Percentiles rank a stretch among this genome's conserved stretches.
Evolutionary conservation across 2,329 filamentous ascomycete species (phyloP).

Genomic region (Xylariaceae sp.): DNA sequence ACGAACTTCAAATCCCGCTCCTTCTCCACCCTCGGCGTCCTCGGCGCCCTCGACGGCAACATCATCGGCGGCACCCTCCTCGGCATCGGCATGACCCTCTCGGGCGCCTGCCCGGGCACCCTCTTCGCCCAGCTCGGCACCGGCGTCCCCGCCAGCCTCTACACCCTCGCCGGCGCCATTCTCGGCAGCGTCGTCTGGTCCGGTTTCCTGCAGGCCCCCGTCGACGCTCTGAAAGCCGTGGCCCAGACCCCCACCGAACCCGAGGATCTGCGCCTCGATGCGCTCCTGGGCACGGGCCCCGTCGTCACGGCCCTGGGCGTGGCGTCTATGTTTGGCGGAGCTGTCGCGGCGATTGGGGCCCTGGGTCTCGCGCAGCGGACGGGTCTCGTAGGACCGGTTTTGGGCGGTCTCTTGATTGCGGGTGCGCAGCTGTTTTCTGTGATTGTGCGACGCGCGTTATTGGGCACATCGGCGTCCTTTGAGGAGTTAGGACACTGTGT

Average conservation of each 20-base stretch:
- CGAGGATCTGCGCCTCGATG: constrained; percentile 34
- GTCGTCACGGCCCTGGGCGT: constrained; percentile 37
- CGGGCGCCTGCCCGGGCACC: constrained; percentile 61
- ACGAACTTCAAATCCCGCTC: constrained; percentile 43
- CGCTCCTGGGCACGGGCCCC: constrained; percentile 38
- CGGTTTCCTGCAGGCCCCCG: constrained; percentile 36
- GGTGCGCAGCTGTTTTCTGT: constrained; percentile 53
- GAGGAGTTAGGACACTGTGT: constrained; percentile 52
- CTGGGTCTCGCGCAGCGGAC: constrained; percentile 29
- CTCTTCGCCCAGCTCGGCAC: constrained; percentile 56
- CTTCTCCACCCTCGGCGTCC: constrained; percentile 48
- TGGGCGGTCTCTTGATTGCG: constrained; percentile 55
- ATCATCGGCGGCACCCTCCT: constrained; percentile 57
- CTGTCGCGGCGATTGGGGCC: constrained; percentile 36
- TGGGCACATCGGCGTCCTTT: constrained; percentile 58
- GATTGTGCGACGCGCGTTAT: constrained; percentile 44
- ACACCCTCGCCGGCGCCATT: constrained; percentile 49
- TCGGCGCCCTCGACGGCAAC: constrained; percentile 57
- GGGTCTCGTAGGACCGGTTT: constrained; percentile 40
- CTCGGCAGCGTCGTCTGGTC: constrained; percentile 52
- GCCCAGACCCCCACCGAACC: constrained; percentile 10
- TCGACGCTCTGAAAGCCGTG: constrained; percentile 26
- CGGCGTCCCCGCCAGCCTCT: constrained; percentile 47
- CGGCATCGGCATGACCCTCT: constrained; percentile 61
- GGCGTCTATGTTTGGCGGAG: constrained; percentile 38